phyloP scores from a whole-genome alignment of 768 basidiomycete genomes.

The Ramaria sp. region DNA sequence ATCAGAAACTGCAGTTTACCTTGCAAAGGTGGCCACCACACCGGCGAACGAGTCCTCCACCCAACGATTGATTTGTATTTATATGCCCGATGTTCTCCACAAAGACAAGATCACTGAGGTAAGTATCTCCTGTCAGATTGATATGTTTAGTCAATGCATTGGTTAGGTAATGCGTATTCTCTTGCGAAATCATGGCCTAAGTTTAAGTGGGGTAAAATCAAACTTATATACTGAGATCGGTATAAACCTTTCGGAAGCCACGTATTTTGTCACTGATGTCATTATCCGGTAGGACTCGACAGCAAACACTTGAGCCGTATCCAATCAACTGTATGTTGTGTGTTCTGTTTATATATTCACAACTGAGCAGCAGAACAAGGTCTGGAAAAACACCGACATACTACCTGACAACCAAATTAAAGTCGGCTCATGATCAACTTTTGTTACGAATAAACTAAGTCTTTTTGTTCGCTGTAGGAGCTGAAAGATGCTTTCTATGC shows the following conservation, averaged over 20 bases:
- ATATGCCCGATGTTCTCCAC: slow-evolving; percentile 62
- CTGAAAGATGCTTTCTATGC: slow-evolving; percentile 53
- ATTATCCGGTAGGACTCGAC: slow-evolving; percentile 40
- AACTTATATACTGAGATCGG: slow-evolving; percentile 57
- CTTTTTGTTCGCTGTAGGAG: slow-evolving; percentile 26
- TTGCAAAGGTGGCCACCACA: slow-evolving; percentile 59
- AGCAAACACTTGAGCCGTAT: slow-evolving; percentile 71
- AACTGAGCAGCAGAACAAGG: slow-evolving; percentile 24
- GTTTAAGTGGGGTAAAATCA: slow-evolving; percentile 59
- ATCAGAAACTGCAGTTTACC: slow-evolving; percentile 40
- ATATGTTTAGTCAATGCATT: not conserved
- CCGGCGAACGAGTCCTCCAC: slow-evolving; percentile 34
- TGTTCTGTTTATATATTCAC: not conserved
- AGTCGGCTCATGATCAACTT: slow-evolving; percentile 22
- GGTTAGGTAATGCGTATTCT: slow-evolving; percentile 58
- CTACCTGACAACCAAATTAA: slow-evolving; percentile 52
- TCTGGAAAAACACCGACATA: slow-evolving; percentile 56
- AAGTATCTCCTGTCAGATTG: slow-evolving; percentile 6
- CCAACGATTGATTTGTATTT: slow-evolving; percentile 61
- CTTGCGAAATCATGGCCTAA: slow-evolving; percentile 52
- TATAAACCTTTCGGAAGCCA: slow-evolving; percentile 16
- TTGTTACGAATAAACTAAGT: not conserved
- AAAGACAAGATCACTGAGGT: slow-evolving; percentile 48
- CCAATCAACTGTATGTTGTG: slow-evolving; percentile 43
- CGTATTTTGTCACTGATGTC: not conserved